Base-by-base conservation (phyloP, 768 basidiomycete genomes). In the Lactarius deliciosus region DNA sequence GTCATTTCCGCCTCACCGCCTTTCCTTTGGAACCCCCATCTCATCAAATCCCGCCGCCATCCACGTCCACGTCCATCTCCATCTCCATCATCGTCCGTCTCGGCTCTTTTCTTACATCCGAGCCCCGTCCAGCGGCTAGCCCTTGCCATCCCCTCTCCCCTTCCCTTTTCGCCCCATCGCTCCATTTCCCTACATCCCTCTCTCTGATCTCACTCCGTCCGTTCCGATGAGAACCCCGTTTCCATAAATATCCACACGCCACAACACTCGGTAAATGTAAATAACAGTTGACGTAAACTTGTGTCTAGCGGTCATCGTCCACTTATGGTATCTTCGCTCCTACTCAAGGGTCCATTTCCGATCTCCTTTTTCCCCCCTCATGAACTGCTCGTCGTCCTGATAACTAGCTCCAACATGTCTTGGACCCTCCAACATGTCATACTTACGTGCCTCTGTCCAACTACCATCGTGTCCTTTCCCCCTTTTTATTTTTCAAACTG, bases 1-100 rank as follows among this genome's bases (percentile, higher is more conserved):
- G 9, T 67, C 66, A 67, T 67, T 58, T 67, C 66, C 66, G 66
- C 61, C 64, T 56, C 22, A 41, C 53, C 66, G 56, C 50, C 57
- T 28, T 38, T 57, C 55, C 30, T 57, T 32, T 57, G 16, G 56
- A 57, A 57, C 9, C 56, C 30, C 43, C 18, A 36, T 47, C 40
- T 34, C 34, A 30, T 32, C 56, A 38, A 36, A 40, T 58, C 56
- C 61, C 57, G 45, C 57, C 63, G 25, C 25, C 45, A 25, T 22
- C 34, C 58, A 18, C 25, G 38, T 40, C 63, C 47, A 53, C 30
- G 64, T 53, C 58, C 47, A 53, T 13, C 38, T 63, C 65, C 60
- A 30, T 22, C 47, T 50, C 30, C 55, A 57, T 57, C 56, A 57
- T 28, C 50, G 55, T 54, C 60, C 64, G 40, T 41, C 57, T 56